Evolutionary conservation across 345 rosid species (phyloP).

Genomic region (Salix udensis): DNA sequence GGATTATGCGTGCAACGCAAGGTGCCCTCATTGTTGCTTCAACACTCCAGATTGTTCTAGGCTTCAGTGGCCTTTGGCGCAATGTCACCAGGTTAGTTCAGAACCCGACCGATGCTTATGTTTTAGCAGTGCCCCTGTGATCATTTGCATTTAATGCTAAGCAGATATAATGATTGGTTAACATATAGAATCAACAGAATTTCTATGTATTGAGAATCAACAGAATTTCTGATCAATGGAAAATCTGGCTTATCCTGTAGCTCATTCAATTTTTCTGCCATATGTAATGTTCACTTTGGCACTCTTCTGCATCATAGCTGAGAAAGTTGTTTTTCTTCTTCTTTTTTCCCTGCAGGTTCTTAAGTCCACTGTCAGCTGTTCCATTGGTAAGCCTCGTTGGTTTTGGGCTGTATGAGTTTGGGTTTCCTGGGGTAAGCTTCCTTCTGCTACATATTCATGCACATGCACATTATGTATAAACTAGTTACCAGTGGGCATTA

Average conservation of each 20-base stretch:
- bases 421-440: constrained; percentile 87
- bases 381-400: constrained; percentile 89
- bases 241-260: neutral
- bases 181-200: too few relatives aligned
- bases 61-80: constrained; percentile 99
- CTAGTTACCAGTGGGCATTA: neutral
- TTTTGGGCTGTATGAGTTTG: constrained; percentile 89
- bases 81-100: constrained; percentile 69
- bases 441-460: constrained; percentile 9
- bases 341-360: constrained; percentile 49
- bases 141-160: neutral
- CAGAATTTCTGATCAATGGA: neutral
- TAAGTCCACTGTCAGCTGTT: constrained; percentile 89
- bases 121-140: constrained; percentile 1
- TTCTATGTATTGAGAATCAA: too few relatives aligned
- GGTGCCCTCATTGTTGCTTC: constrained; percentile 95
- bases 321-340: neutral
- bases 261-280: neutral
- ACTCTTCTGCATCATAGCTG: neutral
- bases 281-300: neutral
- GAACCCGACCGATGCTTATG: neutral
- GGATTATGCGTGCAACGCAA: constrained; percentile 88
- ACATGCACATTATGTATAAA: neutral
- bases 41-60: constrained; percentile 89
- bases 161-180: neutral